These are phyloP conservation scores for Mycena vitilis DNA, from an alignment of 768 basidiomycete species.

Conservation along the genomic window DNA sequence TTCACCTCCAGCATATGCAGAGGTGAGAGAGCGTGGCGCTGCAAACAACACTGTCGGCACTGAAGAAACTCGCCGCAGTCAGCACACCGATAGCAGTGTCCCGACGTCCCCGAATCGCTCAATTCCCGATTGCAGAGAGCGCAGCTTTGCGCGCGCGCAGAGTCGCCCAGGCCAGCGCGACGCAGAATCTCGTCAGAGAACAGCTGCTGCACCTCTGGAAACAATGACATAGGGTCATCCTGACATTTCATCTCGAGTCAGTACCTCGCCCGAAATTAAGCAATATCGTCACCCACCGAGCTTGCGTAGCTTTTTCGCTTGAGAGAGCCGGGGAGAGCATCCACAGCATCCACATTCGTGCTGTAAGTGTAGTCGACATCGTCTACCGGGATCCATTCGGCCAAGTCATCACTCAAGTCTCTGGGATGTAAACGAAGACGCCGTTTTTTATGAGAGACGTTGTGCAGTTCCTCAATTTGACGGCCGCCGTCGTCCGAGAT, in stretches of 20 bases:
- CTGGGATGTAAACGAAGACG: neutral
- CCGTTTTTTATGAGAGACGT: neutral
- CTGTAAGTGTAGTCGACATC: neutral
- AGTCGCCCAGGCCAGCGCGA: neutral
- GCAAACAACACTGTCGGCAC: neutral
- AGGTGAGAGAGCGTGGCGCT: neutral
- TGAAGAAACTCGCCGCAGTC: slow-evolving; percentile 11
- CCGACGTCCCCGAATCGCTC: neutral
- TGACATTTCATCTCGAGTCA: no score
- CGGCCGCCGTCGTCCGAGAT: neutral
- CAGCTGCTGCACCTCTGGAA: neutral
- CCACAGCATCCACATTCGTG: neutral
- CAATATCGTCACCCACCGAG: no score
- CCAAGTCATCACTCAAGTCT: neutral
- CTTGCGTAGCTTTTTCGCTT: neutral
- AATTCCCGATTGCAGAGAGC: neutral
- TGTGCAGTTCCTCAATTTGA: neutral
- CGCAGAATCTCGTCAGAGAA: neutral
- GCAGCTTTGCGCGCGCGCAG: neutral
- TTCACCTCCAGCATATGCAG: neutral
- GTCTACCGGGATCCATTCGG: neutral
- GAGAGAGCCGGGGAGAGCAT: neutral
- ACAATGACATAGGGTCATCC: neutral
- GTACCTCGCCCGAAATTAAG: no score
- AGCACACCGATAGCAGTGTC: neutral